Conservation (phyloP, 805 yeast genomes). For the Saturnispora zaruensis region DNA sequence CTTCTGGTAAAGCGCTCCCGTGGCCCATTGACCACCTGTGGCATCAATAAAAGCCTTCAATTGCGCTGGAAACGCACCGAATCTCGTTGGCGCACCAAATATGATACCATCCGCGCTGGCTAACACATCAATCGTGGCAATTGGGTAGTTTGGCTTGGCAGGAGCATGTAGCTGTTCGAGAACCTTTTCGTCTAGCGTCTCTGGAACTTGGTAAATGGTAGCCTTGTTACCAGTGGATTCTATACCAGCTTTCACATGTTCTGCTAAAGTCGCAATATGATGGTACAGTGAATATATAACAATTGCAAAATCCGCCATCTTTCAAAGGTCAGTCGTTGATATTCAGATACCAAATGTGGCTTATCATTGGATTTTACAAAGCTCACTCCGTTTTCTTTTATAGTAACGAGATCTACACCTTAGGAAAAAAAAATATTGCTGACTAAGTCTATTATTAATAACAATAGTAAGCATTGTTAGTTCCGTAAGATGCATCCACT, state of each 20-base stretch:
- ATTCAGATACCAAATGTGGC: constrained; percentile 30
- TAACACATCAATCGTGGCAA: constrained; percentile 52
- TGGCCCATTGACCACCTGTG: constrained; percentile 75
- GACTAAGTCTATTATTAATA: neutral
- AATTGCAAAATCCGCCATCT: constrained; percentile 28
- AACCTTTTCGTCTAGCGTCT: constrained; percentile 58
- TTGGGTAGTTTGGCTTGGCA: constrained; percentile 52
- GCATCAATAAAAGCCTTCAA: constrained; percentile 68
- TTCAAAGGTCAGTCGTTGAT: neutral
- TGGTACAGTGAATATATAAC: constrained; percentile 71
- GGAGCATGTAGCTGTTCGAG: constrained; percentile 54
- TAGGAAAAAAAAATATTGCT: neutral
- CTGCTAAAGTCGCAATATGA: constrained; percentile 63
- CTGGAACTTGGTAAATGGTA: constrained; percentile 66
- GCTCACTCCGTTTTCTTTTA: neutral
- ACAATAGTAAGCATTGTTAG: neutral
- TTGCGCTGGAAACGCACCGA: constrained; percentile 74
- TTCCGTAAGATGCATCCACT: neutral
- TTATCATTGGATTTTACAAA: constrained; percentile 38
- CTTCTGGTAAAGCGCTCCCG: constrained; percentile 65
- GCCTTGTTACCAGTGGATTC: constrained; percentile 61
- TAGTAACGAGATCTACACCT: neutral
- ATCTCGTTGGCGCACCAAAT: constrained; percentile 84
- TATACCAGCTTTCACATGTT: constrained; percentile 58
- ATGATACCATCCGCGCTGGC: constrained; percentile 67